These are phyloP conservation scores for Kazachstania bromeliacearum DNA, from an alignment of 805 yeast species.

Conservation along the genomic window DNA sequence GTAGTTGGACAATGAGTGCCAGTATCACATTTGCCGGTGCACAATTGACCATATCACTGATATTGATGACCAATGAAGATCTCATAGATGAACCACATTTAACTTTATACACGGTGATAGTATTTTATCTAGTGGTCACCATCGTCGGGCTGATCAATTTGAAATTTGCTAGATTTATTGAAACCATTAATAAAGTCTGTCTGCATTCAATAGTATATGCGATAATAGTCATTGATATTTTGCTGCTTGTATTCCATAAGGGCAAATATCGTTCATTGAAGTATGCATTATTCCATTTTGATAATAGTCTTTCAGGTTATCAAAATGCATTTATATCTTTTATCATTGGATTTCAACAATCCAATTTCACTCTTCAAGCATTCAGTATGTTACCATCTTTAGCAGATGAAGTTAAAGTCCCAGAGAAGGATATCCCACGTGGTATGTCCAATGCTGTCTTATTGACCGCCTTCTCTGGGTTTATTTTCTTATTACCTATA, in stretches of 20 bases:
- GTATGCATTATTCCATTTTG: conserved; percentile 55
- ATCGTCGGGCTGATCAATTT: conserved; percentile 56
- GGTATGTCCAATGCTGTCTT: conserved; percentile 61
- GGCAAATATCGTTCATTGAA: conserved; percentile 47
- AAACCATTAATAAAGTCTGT: conserved; percentile 54
- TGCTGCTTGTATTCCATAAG: conserved; percentile 48
- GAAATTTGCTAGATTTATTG: conserved; percentile 50
- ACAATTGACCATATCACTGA: conserved; percentile 57
- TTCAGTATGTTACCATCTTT: conserved; percentile 75
- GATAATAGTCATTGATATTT: conserved; percentile 54
- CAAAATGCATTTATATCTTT: conserved; percentile 55
- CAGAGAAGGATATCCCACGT: conserved; percentile 65
- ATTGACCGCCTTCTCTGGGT: conserved; percentile 58
- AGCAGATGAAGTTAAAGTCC: conserved; percentile 71
- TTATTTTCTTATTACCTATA: conserved; percentile 63
- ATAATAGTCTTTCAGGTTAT: conserved; percentile 70
- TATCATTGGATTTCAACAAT: conserved; percentile 67
- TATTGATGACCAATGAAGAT: conserved; percentile 51
- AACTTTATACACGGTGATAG: conserved; percentile 41
- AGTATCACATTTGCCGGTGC: conserved; percentile 70
- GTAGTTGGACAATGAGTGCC: conserved; percentile 70
- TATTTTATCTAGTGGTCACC: conserved; percentile 47
- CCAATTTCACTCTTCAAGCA: conserved; percentile 72
- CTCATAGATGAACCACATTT: conserved; percentile 44
- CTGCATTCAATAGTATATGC: conserved; percentile 72